Percentiles rank a stretch among this genome's conserved stretches.
Conservation (phyloP, 352 stramenopile species). For the Phytophthora litchii region DNA sequence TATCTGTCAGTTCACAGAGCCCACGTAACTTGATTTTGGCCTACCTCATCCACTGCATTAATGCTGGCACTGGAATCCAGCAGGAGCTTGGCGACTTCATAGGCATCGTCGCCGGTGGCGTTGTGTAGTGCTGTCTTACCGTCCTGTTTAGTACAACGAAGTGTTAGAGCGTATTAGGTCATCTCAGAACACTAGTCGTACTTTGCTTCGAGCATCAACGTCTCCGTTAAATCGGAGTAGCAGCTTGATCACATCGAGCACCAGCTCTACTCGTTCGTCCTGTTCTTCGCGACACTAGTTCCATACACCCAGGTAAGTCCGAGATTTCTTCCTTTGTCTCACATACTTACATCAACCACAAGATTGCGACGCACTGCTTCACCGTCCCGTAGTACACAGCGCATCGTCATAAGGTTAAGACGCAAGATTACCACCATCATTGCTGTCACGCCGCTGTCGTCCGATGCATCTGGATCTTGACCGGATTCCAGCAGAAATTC, state of each 20-base stretch:
- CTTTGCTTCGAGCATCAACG: constrained; percentile 14
- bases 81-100: constrained; percentile 23
- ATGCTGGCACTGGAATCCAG: constrained; percentile 11
- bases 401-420: constrained; percentile 23
- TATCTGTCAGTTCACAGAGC: background rate
- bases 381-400: constrained; percentile 22
- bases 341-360: constrained; percentile 17
- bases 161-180: background rate
- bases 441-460: constrained; percentile 21
- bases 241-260: constrained; percentile 14
- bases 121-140: constrained; percentile 28
- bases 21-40: background rate
- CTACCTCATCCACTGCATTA: constrained; percentile 17
- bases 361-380: constrained; percentile 22
- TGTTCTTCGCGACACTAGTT: constrained; percentile 26
- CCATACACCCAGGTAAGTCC: background rate
- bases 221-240: constrained; percentile 11
- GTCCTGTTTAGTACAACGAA: constrained; percentile 10
- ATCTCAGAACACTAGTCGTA: background rate
- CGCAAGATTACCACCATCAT: constrained; percentile 30
- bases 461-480: constrained; percentile 17
- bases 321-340: background rate
- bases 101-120: constrained; percentile 20
- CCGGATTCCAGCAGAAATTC: constrained; percentile 24
- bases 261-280: constrained; percentile 9